phyloP scores from a whole-genome alignment of 495 filamentous ascomycete species.

The Patellaria atrata region DNA sequence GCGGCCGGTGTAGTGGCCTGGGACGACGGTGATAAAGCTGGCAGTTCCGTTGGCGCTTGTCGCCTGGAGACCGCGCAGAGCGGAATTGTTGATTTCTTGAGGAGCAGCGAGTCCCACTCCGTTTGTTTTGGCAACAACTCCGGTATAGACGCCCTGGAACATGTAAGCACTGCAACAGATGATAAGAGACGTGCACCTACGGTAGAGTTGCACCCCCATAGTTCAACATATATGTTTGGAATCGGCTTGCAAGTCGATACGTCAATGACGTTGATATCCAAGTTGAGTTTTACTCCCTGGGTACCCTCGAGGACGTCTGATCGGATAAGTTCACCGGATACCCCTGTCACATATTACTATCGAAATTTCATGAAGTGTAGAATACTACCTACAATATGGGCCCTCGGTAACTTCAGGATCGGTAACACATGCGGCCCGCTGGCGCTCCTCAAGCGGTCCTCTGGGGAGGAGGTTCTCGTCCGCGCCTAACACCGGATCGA shows the following conservation, averaged over 20 bases:
- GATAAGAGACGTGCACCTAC: slow-evolving; percentile 12
- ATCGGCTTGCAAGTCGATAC: slow-evolving; percentile 42
- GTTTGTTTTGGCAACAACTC: slow-evolving; percentile 14
- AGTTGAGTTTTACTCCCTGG: slow-evolving; percentile 37
- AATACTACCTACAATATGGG: slow-evolving; percentile 18
- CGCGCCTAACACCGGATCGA: no score
- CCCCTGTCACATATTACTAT: slow-evolving; percentile 10
- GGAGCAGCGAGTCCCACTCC: slow-evolving; percentile 7
- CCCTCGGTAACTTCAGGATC: slow-evolving; percentile 21
- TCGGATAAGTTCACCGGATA: slow-evolving; percentile 35
- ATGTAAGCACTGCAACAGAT: not conserved
- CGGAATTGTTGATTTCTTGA: slow-evolving; percentile 33
- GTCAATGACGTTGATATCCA: slow-evolving; percentile 49
- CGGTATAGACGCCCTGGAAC: slow-evolving; percentile 36
- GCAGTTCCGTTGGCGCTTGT: slow-evolving; percentile 41
- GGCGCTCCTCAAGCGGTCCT: slow-evolving; percentile 7
- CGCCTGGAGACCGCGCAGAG: slow-evolving; percentile 36
- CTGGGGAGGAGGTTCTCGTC: no score
- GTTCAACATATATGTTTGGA: slow-evolving; percentile 41
- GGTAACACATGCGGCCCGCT: slow-evolving; percentile 13
- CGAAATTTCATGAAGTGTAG: not conserved
- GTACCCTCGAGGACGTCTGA: slow-evolving; percentile 38
- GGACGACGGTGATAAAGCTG: slow-evolving; percentile 42
- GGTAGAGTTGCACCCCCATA: slow-evolving; percentile 46
- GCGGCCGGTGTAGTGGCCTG: slow-evolving; percentile 45